phyloP scores from a whole-genome alignment of 305 asterid species.

The Andrographis paniculata region DNA sequence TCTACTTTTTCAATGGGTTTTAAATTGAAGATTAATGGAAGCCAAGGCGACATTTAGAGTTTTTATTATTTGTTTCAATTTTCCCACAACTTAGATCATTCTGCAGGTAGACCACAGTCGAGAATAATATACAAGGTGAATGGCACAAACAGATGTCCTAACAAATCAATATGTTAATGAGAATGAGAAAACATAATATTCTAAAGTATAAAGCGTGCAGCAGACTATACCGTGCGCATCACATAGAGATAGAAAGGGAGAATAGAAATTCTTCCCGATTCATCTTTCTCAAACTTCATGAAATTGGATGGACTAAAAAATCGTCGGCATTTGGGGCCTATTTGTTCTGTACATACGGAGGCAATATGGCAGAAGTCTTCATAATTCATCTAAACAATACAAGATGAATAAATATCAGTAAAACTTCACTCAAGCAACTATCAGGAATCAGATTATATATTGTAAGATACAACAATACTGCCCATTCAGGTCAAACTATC shows the following conservation, averaged over 20 bases:
- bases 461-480: too few species aligned
- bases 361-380: constrained; percentile 99
- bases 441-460: neutral
- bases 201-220: constrained; percentile 15
- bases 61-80: neutral
- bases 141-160: neutral
- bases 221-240: constrained; percentile 83
- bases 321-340: constrained; percentile 94
- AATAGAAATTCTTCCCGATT: constrained; percentile 94
- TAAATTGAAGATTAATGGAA: too few species aligned
- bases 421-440: constrained; percentile 14
- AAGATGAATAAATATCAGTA: constrained; percentile 27
- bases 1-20: too few species aligned
- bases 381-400: constrained; percentile 78
- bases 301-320: constrained; percentile 98
- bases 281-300: constrained; percentile 99
- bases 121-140: constrained; percentile 3
- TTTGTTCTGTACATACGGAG: constrained; percentile 95
- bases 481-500: too few species aligned
- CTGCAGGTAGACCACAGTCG: neutral
- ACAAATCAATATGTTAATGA: constrained; percentile 5
- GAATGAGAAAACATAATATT: neutral
- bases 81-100: constrained; percentile 5
- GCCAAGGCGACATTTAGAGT: neutral
- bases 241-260: constrained; percentile 97